Base-by-base conservation (phyloP, 305 asterid species). In the Solanum hybrid region DNA sequence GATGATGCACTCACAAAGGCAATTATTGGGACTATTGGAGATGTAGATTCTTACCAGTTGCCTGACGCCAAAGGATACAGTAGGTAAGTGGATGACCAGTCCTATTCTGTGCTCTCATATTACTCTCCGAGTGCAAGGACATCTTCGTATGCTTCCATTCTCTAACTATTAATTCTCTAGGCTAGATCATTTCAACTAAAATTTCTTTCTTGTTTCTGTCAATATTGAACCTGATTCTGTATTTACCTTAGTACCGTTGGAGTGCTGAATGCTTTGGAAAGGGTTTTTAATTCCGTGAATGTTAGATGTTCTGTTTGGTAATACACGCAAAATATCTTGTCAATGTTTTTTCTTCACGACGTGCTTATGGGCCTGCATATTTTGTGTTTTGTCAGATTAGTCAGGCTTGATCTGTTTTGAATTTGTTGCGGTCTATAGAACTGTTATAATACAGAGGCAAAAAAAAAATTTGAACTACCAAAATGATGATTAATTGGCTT, bases 61-160 rank as follows among this genome's bases (percentile, higher is more conserved):
- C 99, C 99, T 87, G 99, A 97, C 90, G 98, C 99, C 89, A 98
- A 98, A 92, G 99, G 99, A 91, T 98, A 97, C 89, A 98, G 96
- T 76, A 95, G 99, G 99, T 96, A 91, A 89, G 95, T 85, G 88
- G 88, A 85, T 6, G 76, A 57, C 29, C 42, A 85, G 42, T 35
- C 31, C 8, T 84, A 31, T 31, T 84, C 76, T 57, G 22, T 57
- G 76, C 42, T 64, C 73, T 57, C 75, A 51, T 31, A 84, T 31
- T 51, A 40, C 73, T 51, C 75, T 85, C 42, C 3, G 31, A 51
- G 34, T 29, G 88, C 20, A 84, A 31, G 33, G n/a, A 20, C 18
- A 51, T 31, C 76, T 31, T 85, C 9, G 10, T 51, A 51, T 84
- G 75, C 29, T 46, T 84, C 46, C 74, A 29, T 29, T 46, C 87